Conservation (phyloP, 345 rosid species). For the Lepidium didymum region DNA sequence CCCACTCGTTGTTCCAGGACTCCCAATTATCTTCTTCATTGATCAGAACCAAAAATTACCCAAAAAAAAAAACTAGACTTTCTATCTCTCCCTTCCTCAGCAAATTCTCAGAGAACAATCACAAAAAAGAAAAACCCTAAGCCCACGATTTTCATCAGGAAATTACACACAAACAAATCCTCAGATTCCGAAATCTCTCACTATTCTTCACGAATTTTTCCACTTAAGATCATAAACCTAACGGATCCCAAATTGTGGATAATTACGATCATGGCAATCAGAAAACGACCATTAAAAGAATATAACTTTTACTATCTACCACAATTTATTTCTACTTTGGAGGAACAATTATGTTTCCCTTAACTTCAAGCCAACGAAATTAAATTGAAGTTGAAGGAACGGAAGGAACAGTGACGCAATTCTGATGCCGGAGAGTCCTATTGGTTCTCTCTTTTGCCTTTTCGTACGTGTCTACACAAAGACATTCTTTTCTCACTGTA, state of each 20-base stretch:
- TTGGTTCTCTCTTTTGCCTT: background rate
- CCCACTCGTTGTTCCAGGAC: constrained; percentile 84
- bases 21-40: constrained; percentile 73
- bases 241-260: background rate
- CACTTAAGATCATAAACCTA: background rate
- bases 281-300: background rate
- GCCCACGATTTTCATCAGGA: background rate
- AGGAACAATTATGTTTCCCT: constrained; percentile 16
- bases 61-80: background rate
- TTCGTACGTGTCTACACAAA: background rate
- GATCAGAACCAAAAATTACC: background rate
- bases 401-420: constrained; percentile 7
- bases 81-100: background rate
- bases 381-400: background rate
- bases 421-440: background rate
- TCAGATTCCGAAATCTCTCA: constrained; percentile 2
- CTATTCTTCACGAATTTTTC: background rate
- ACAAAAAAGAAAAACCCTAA: background rate
- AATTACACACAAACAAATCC: background rate
- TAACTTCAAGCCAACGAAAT: constrained; percentile 28
- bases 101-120: background rate
- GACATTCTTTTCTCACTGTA: constrained; percentile 1
- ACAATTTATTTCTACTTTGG: background rate
- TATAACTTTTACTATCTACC: background rate
- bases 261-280: constrained; percentile 4